These are phyloP conservation scores for Alloteropsis angusta DNA, from an alignment of 202 grass and related monocot species.

Conservation along the genomic window DNA sequence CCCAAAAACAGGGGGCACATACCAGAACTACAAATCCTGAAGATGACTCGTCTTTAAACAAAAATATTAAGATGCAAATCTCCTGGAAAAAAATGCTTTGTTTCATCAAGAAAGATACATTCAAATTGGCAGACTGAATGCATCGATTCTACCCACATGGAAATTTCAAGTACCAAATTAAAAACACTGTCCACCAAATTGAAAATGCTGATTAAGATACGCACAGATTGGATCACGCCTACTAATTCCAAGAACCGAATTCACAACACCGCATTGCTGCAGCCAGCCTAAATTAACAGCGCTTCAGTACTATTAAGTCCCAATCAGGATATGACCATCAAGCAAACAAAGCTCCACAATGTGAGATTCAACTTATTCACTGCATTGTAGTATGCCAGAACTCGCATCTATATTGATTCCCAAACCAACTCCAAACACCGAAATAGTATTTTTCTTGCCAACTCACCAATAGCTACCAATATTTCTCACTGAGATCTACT, in stretches of 20 bases:
- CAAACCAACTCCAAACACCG: background rate
- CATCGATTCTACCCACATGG: background rate
- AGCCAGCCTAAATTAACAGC: background rate
- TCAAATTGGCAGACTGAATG: background rate
- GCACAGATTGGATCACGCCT: background rate
- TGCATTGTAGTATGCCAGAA: background rate
- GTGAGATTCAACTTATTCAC: background rate
- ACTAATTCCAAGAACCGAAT: background rate
- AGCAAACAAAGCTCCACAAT: background rate
- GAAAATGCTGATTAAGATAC: background rate
- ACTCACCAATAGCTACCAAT: background rate
- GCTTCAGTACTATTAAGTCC: background rate
- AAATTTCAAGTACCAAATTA: background rate
- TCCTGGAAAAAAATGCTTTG: background rate
- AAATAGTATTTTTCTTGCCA: background rate
- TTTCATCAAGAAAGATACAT: background rate
- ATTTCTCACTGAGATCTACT: background rate
- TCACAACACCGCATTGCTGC: background rate
- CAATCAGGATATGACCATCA: background rate
- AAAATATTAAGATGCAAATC: background rate
- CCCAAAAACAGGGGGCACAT: background rate
- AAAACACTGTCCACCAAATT: background rate
- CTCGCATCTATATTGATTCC: background rate
- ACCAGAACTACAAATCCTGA: background rate
- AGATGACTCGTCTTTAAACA: background rate